Conservation (phyloP, 345 rosid species). For the Acer negundo region DNA sequence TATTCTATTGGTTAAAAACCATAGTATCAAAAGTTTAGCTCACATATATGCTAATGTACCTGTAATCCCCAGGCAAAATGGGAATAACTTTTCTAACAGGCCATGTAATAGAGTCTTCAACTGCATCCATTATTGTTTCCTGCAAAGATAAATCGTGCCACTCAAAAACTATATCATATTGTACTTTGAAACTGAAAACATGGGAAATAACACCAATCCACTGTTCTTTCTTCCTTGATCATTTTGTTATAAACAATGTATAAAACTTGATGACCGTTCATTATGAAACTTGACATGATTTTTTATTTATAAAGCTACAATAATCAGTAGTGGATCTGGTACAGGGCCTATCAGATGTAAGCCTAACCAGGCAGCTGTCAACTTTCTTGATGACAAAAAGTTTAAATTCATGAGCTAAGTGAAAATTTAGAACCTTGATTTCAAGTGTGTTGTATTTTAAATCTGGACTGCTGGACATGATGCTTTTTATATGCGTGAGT, state of each 20-base stretch:
- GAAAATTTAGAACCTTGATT: neutral
- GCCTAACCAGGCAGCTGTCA: neutral
- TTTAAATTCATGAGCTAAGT: neutral
- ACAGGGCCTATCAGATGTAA: neutral
- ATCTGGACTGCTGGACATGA: neutral
- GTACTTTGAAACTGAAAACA: neutral
- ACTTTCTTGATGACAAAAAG: neutral
- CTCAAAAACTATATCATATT: neutral
- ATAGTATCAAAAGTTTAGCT: neutral
- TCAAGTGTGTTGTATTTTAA: neutral
- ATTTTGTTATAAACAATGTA: neutral
- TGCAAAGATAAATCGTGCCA: conserved; percentile 37
- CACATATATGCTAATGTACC: conserved; percentile 44
- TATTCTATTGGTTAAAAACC: neutral
- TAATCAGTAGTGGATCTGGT: neutral
- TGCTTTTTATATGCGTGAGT: neutral
- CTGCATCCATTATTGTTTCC: conserved; percentile 89
- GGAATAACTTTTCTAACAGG: conserved; percentile 97
- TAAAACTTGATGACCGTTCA: neutral
- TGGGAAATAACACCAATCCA: neutral
- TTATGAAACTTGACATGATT: neutral
- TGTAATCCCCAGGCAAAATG: conserved; percentile 95
- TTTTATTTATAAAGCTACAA: neutral
- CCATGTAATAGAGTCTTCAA: conserved; percentile 98
- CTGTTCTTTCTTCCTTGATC: neutral